Evolutionary conservation across 169 alveolate genomes (phyloP), one percentile per base, ranked within the genome.

Genomic region (Cytauxzoon felis): DNA sequence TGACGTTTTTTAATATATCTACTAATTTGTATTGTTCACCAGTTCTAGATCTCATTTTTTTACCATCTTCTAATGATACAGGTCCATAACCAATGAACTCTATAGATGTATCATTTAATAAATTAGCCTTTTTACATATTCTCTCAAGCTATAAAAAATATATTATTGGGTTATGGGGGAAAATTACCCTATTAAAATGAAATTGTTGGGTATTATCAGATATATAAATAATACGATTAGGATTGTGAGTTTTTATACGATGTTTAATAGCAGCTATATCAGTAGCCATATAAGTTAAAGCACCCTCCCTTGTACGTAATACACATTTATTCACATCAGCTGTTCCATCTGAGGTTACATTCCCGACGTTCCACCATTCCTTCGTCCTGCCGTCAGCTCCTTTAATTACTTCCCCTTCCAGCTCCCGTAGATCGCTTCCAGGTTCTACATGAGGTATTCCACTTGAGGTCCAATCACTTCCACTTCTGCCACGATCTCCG

Each of bases 251-350:
- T 24, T 24, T 5, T 9, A 86, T 65, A 45, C 91, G 43, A 45
- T 86, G 75, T 23, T 64, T 58, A 33, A 86, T 50, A 19, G 91
- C 88, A 21, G 88, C 79, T 32, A 86, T 21, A 41, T 86, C 91
- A 36, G 80, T 69, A 16, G 89, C 87, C 30, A 83, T 82, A 56
- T 86, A 86, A 4, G 91, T 86, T 50, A 64, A 69, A 27, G 80
- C 59, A 8, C 84, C 80, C 42, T 81, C 86, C 41, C 56, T 73
- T 24, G 87, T 69, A 19, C 68, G 38, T 36, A 73, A 30, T 1
- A 73, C 84, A 2, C 78, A 11, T 48, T 58, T 56, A 48, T 54
- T 58, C 45, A 16, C 70, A 3, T 60, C 63, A 13, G 13, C 45
- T 38, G 45, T 13, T 13, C 45, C 13, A n/a, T n/a, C n/a, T n/a